These are phyloP conservation scores for Saxispiralis lemnorum DNA, from an alignment of 495 filamentous ascomycete genomes.

Conservation along the genomic window DNA sequence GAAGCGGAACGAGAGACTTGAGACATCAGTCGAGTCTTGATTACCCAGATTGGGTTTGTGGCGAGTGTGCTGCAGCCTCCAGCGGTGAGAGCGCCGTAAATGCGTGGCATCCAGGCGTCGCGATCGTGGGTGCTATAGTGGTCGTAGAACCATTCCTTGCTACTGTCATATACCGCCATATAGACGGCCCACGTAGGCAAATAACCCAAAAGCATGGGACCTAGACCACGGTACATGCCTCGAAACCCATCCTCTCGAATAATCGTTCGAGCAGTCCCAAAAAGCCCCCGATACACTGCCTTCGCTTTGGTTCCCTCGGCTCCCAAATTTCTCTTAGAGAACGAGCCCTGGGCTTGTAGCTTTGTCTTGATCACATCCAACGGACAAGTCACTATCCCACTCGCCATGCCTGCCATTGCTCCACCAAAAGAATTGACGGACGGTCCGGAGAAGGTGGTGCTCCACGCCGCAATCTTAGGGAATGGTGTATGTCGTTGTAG, in stretches of 20 bases:
- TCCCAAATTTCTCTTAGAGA: constrained; percentile 29
- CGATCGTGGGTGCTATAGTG: constrained; percentile 20
- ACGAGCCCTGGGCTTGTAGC: constrained; percentile 82
- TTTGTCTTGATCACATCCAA: constrained; percentile 99
- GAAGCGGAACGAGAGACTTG: constrained; percentile 38
- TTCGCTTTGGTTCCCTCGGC: constrained; percentile 30
- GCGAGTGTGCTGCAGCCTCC: constrained; percentile 82
- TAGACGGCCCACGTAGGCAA: constrained; percentile 97
- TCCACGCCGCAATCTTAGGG: constrained; percentile 35
- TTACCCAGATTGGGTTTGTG: constrained; percentile 99
- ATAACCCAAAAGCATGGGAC: constrained; percentile 87
- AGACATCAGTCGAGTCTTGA: constrained; percentile 95
- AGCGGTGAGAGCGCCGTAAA: constrained; percentile 68
- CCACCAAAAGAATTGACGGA: constrained; percentile 56
- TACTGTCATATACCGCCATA: constrained; percentile 82
- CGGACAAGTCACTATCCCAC: constrained; percentile 87
- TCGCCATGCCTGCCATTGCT: constrained; percentile 73
- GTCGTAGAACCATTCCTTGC: constrained; percentile 51
- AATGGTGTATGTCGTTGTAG: constrained; percentile 24
- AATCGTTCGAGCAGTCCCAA: constrained; percentile 72
- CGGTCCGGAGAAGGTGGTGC: constrained; percentile 32
- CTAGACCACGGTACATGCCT: constrained; percentile 84
- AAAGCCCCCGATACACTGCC: constrained; percentile 58
- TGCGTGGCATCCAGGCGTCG: constrained; percentile 43
- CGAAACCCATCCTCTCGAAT: constrained; percentile 72